Percentiles rank a stretch among this genome's conserved stretches.
Evolutionary conservation across 441 rosid species (phyloP).

Genomic region (Brassica hybrid): DNA sequence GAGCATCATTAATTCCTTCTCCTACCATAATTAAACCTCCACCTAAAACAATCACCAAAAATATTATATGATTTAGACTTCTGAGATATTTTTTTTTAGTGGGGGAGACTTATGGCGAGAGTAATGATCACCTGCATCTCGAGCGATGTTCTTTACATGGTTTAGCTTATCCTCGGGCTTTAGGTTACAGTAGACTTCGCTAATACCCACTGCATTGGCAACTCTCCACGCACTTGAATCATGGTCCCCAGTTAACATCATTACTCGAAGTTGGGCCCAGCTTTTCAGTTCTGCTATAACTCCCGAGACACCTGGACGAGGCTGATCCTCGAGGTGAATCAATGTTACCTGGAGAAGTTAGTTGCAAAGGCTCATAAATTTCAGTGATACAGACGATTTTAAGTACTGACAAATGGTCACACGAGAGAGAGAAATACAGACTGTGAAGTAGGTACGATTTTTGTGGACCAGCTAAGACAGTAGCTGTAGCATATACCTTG

Average conservation of each 20-base stretch:
- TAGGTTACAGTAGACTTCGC: conserved; percentile 78
- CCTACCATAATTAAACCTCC: conserved; percentile 96
- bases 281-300: conserved; percentile 67
- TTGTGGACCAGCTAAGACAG: not conserved
- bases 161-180: conserved; percentile 95
- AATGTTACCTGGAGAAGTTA: conserved; percentile 63
- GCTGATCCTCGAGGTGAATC: conserved; percentile 94
- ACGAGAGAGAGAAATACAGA: conserved; percentile 6
- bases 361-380: conserved; percentile 26
- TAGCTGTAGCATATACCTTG: conserved; percentile 58
- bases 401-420: conserved; percentile 3
- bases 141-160: conserved; percentile 73
- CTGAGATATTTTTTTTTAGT: not conserved
- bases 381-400: conserved; percentile 7
- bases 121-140: conserved; percentile 62
- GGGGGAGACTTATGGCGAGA: not conserved
- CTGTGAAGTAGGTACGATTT: not conserved
- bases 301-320: conserved; percentile 76
- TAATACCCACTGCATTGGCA: conserved; percentile 86
- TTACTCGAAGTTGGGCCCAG: conserved; percentile 67
- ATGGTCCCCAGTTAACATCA: conserved; percentile 98
- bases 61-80: conserved; percentile 2
- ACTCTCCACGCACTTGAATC: conserved; percentile 95
- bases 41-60: conserved; percentile 53
- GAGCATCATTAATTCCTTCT: conserved; percentile 97